Conservation (phyloP, 208 protist species). For the Trypanosomatidae sp. region DNA sequence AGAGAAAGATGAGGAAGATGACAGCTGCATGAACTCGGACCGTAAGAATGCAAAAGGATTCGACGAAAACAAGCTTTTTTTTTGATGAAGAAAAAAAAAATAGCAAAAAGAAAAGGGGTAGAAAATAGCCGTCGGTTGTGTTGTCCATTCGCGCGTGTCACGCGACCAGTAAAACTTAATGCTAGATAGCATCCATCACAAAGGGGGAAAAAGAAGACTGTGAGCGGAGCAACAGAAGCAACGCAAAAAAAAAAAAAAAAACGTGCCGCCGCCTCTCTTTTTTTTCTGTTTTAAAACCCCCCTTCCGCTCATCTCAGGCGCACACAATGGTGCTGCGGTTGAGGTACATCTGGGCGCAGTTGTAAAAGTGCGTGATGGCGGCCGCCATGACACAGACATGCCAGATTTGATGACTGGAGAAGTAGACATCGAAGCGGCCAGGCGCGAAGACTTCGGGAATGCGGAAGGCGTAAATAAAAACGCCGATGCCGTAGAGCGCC, state of each 20-base stretch:
- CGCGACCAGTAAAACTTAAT: background rate
- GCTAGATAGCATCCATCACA: background rate
- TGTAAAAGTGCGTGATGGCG: constrained; percentile 73
- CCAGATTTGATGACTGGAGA: constrained; percentile 80
- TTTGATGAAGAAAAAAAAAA: too few species aligned
- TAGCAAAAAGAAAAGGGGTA: too few species aligned
- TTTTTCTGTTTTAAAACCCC: background rate
- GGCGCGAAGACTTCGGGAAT: constrained; percentile 73
- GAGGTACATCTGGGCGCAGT: constrained; percentile 63
- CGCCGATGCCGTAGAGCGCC: constrained; percentile 71
- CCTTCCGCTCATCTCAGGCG: constrained; percentile 9
- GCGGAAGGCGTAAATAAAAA: constrained; percentile 81
- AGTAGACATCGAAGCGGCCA: constrained; percentile 72
- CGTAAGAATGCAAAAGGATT: too few species aligned
- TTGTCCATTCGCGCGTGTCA: too few species aligned
- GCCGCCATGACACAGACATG: constrained; percentile 82
- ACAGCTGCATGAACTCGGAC: too few species aligned
- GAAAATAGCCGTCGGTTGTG: too few species aligned
- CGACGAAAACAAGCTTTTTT: too few species aligned
- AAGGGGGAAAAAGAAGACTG: background rate
- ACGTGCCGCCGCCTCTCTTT: too few species aligned
- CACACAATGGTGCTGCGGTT: constrained; percentile 42
- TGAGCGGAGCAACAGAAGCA: too few species aligned
- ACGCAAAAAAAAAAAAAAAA: background rate
- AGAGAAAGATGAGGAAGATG: too few species aligned